Percentiles rank a stretch among this genome's conserved stretches.
Evolutionary conservation across 75 land plant genomes (phyloP).

Genomic region (Sequoiadendron giganteum): DNA sequence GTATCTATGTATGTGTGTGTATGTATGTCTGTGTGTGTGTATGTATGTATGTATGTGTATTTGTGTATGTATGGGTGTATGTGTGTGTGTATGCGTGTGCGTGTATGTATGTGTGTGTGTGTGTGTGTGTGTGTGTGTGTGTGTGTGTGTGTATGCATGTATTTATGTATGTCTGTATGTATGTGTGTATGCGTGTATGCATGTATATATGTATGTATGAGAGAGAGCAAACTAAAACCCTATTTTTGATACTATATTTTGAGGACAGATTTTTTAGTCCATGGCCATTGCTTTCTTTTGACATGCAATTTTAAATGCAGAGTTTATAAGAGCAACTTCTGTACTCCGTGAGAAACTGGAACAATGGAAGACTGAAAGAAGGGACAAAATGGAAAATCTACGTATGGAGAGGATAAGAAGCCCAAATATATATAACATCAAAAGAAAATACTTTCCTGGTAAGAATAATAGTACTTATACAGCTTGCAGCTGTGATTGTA

Average conservation of each 20-base stretch:
- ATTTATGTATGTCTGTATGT: too few relatives aligned
- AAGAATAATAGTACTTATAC: background rate
- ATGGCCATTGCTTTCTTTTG: background rate
- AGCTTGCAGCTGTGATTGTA: background rate
- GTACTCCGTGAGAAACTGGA: slow-evolving; percentile 9
- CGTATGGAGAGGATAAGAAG: slow-evolving; percentile 1
- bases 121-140: too few relatives aligned
- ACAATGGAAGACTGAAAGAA: background rate
- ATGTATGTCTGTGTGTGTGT: too few relatives aligned
- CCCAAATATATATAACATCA: background rate
- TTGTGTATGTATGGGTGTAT: too few relatives aligned
- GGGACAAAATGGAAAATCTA: slow-evolving; percentile 4
- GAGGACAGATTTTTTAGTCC: background rate
- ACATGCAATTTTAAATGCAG: background rate
- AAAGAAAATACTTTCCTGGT: slow-evolving; percentile 7
- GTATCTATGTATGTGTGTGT: too few relatives aligned
- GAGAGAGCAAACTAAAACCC: too few relatives aligned
- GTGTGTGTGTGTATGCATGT: too few relatives aligned
- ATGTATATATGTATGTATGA: too few relatives aligned
- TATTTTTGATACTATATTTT: background rate
- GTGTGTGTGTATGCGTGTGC: too few relatives aligned
- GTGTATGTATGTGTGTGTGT: too few relatives aligned
- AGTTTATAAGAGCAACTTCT: background rate
- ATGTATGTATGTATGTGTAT: too few relatives aligned
- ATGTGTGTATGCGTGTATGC: too few relatives aligned